These are phyloP conservation scores for Trichophyton verrucosum DNA, from an alignment of 2,329 filamentous ascomycete genomes.

Conservation along the genomic window DNA sequence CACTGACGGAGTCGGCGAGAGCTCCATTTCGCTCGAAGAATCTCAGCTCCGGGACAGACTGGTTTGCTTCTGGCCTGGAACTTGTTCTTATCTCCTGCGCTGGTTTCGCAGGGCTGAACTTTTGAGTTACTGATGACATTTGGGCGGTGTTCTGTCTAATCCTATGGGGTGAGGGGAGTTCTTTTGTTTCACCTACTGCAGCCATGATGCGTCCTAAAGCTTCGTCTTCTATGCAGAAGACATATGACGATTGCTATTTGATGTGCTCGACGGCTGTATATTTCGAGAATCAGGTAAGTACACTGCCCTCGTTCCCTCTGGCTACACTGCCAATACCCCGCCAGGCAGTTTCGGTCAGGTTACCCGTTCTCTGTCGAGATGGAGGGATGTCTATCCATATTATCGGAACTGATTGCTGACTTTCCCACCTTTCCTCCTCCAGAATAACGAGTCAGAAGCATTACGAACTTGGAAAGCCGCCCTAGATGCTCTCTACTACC, in stretches of 20 bases:
- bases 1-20: too few relatives aligned
- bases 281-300: conserved; percentile 74
- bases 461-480: conserved; percentile 81
- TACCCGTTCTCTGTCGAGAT: too few relatives aligned
- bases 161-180: conserved; percentile 4
- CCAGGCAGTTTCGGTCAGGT: background rate
- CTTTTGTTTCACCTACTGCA: background rate
- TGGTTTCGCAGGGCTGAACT: background rate
- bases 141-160: background rate
- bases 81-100: background rate
- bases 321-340: background rate
- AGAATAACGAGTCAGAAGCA: conserved; percentile 88
- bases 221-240: conserved; percentile 77
- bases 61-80: background rate
- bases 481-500: conserved; percentile 76
- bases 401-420: background rate
- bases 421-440: conserved; percentile 5
- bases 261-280: conserved; percentile 92
- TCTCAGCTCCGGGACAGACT: too few relatives aligned
- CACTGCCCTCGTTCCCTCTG: background rate
- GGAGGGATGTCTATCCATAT: background rate
- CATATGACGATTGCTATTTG: conserved; percentile 91
- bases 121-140: background rate
- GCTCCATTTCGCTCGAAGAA: too few relatives aligned
- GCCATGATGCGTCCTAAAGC: conserved; percentile 45